These are phyloP conservation scores for Thuidium tamariscinum DNA, from an alignment of 225 moss, liverwort and hornwort species.

Conservation along the genomic window DNA sequence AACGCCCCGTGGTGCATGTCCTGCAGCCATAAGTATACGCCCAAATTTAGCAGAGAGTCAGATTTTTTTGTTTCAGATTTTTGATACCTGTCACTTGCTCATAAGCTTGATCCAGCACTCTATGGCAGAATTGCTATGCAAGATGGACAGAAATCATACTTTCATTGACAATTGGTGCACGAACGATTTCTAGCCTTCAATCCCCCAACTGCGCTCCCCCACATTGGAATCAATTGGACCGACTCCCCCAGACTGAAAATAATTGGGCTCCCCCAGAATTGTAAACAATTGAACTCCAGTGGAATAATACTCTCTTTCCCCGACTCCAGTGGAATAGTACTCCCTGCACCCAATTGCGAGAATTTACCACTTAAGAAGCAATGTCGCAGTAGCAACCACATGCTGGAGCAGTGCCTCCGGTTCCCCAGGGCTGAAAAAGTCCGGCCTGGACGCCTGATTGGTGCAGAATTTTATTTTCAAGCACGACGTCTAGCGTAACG, in stretches of 20 bases:
- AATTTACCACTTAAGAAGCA: background rate
- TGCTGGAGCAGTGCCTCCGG: background rate
- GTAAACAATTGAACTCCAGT: too few relatives aligned
- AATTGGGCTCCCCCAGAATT: background rate
- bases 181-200: too few relatives aligned
- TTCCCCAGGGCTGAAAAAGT: background rate
- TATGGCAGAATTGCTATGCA: background rate
- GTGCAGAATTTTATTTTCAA: background rate
- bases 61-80: background rate
- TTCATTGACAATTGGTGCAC: background rate
- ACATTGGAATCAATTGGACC: too few relatives aligned
- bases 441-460: background rate
- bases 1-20: background rate
- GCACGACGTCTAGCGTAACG: background rate
- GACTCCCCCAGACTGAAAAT: too few relatives aligned
- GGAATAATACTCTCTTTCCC: background rate
- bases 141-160: background rate
- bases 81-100: background rate
- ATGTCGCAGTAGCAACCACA: background rate
- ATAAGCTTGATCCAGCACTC: background rate
- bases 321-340: too few relatives aligned
- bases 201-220: too few relatives aligned
- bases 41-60: background rate
- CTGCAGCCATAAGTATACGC: background rate
- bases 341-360: background rate